A percentile compares a stretch with the other conserved stretches of the same genome.
These are phyloP conservation scores for Penicillium sp. DNA, from an alignment of 2,329 filamentous ascomycete genomes.

Conservation along the genomic window DNA sequence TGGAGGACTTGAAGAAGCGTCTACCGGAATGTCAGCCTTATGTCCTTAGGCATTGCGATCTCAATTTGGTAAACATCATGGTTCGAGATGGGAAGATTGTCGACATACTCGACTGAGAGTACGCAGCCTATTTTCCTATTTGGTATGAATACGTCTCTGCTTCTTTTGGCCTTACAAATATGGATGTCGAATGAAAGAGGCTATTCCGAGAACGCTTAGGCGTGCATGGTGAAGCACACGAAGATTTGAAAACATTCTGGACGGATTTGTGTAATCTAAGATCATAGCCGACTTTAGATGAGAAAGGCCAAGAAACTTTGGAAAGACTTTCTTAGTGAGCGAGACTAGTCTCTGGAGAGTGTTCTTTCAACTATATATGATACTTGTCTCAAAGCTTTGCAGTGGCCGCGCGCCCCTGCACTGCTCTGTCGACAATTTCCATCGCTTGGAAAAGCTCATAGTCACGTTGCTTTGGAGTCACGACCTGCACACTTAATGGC, in stretches of 20 bases:
- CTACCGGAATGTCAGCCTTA: slow-evolving; percentile 8
- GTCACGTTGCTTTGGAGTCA: slow-evolving; percentile 57
- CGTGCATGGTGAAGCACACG: too few species aligned
- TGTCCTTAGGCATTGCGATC: slow-evolving; percentile 10
- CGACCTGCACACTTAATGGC: slow-evolving; percentile 57
- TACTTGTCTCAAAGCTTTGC: not conserved
- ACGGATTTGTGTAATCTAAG: slow-evolving; percentile 7
- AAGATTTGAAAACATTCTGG: slow-evolving; percentile 18
- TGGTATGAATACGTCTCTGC: too few species aligned
- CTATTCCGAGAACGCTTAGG: too few species aligned
- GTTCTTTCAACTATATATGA: too few species aligned
- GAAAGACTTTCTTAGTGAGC: not conserved
- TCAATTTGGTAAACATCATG: slow-evolving; percentile 9
- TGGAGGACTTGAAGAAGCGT: too few species aligned
- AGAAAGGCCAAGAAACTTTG: too few species aligned
- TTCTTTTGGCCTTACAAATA: too few species aligned
- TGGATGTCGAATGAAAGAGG: too few species aligned
- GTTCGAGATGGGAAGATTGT: too few species aligned
- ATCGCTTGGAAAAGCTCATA: slow-evolving; percentile 55
- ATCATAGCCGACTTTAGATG: not conserved
- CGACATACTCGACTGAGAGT: too few species aligned
- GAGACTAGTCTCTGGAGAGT: not conserved
- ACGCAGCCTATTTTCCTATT: too few species aligned
- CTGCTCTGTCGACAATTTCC: slow-evolving; percentile 50
- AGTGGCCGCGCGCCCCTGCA: slow-evolving; percentile 16